Conservation (phyloP, 73 alveolate genomes). For the Breviolum minutum region DNA sequence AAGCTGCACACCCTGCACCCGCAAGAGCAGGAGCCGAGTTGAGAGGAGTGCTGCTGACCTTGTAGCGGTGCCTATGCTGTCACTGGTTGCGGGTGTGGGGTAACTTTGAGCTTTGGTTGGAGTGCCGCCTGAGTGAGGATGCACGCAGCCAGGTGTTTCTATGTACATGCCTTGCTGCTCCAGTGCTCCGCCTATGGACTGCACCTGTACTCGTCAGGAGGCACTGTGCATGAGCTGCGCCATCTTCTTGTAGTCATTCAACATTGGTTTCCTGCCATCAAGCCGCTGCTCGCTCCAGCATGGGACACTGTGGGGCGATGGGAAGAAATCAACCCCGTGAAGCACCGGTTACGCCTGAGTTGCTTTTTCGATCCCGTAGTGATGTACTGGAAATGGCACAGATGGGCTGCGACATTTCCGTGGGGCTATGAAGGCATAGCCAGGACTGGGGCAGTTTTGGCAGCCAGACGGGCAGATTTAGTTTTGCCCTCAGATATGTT, state of each 20-base stretch:
- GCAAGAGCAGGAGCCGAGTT: not conserved
- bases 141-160: not conserved
- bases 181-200: not conserved
- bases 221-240: not conserved
- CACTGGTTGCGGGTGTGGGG: no score
- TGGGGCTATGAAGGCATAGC: not conserved
- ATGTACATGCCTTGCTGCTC: not conserved
- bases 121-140: not conserved
- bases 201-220: not conserved
- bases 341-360: not conserved
- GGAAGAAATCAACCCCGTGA: not conserved
- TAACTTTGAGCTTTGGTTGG: not conserved
- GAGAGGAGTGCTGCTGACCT: not conserved
- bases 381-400: not conserved
- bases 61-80: not conserved
- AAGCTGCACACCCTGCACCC: not conserved
- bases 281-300: not conserved
- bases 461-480: not conserved
- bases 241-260: not conserved
- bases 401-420: not conserved
- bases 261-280: not conserved
- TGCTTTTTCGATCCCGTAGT: not conserved
- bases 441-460: not conserved
- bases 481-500: not conserved
- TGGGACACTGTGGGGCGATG: not conserved